Conservation (phyloP, 108 stramenopile genomes). For the Fistulifera solaris region DNA sequence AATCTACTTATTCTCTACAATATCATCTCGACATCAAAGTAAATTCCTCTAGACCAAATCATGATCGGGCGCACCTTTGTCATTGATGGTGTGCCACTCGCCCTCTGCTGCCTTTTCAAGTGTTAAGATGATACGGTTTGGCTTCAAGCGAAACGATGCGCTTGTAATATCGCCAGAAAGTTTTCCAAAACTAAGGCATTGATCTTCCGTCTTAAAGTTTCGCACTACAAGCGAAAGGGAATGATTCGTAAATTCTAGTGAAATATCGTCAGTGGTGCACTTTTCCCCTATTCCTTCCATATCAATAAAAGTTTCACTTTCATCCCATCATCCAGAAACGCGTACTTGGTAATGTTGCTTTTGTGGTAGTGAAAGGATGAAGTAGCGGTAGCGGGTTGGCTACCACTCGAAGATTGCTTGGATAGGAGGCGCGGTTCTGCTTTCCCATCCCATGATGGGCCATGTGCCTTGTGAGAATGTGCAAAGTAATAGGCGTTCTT, state of each 20-base stretch:
- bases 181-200: constrained; percentile 48
- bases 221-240: constrained; percentile 51
- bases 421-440: constrained; percentile 54
- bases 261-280: constrained; percentile 40
- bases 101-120: constrained; percentile 44
- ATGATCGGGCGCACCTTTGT: constrained; percentile 44
- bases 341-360: constrained; percentile 78
- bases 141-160: constrained; percentile 50
- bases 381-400: neutral
- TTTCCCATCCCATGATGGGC: constrained; percentile 77
- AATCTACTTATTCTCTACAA: no score
- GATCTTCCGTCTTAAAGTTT: constrained; percentile 28
- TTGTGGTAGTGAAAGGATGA: constrained; percentile 48
- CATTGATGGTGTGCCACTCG: constrained; percentile 50
- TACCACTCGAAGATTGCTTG: constrained; percentile 9
- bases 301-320: constrained; percentile 70
- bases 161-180: constrained; percentile 49
- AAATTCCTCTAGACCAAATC: constrained; percentile 25
- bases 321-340: constrained; percentile 59
- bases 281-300: constrained; percentile 50
- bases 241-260: constrained; percentile 40
- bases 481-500: constrained; percentile 83
- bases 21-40: neutral
- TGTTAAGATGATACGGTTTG: constrained; percentile 53
- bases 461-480: constrained; percentile 53